Evolutionary conservation across 2,329 filamentous ascomycete species (phyloP), one percentile per base, ranked within the genome.

Genomic region (Phyllosticta capitalensis): DNA sequence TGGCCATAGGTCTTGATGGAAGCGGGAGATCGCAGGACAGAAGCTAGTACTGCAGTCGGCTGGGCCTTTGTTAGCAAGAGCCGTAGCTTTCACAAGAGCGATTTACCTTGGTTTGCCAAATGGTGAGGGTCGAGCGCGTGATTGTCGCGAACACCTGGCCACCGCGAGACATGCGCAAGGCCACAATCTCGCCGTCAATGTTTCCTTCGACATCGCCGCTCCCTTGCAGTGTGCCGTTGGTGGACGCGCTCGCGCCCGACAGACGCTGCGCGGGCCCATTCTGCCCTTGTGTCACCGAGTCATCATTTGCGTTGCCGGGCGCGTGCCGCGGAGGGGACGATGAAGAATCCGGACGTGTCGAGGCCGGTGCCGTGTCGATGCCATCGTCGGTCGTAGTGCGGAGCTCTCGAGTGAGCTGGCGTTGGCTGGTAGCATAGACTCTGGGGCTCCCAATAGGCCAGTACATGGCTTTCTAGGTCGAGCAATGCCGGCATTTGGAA

Each of bases 51-150:
- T 22, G 92, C 91, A 58, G 90, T 92, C 54, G 94, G 94, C 88
- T 96, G 58, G 24, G 71, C 14, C n/a, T 45, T 45, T 45, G 38
- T 45, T 45, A 45, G 38, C 38, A 45, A 21, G 3, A 52, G 52
- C 54, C 60, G 51, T 52, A 61, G n/a, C 51, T 54, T 58, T 61
- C 55, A 55, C 53, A 52, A 50, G 33, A 67, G n/a, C 14, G 30
- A 59, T 79, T 62, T 80, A 91, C 90, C 82, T 92, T 92, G 59
- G 90, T 92, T 76, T 99, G 94, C 94, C 94, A 99, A 65, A 99
- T 81, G n/a, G 89, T 90, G 72, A 99, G 84, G 12, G 89, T 88
- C 1, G 89, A 89, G 5, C 83, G 78, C 0, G 92, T 96, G 69
- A 96, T 90, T 53, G 90, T 90, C 56, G 89, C 89, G 74, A 99